Evolutionary conservation across 2,329 filamentous ascomycete genomes (phyloP).

Genomic region (Setomelanomma holmii): DNA sequence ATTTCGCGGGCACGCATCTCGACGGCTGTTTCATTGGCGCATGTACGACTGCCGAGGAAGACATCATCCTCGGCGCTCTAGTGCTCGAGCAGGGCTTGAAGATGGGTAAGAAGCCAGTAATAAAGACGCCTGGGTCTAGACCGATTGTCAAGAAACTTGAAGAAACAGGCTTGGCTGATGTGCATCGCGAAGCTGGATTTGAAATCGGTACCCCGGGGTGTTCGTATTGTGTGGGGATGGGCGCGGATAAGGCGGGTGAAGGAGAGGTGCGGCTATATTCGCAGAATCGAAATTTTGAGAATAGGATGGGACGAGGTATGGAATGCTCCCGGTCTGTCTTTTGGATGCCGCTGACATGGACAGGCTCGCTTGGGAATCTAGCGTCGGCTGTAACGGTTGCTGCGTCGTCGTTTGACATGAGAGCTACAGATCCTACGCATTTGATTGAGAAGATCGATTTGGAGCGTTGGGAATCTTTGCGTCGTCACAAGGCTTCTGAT

Average conservation of each 20-base stretch:
- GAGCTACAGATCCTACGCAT: constrained; percentile 48
- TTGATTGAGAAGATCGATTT: constrained; percentile 39
- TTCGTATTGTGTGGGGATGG: constrained; percentile 50
- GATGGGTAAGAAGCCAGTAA: constrained; percentile 38
- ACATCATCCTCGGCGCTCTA: constrained; percentile 53
- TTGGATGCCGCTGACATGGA: too few relatives aligned
- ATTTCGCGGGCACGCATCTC: constrained; percentile 40
- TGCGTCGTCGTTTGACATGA: constrained; percentile 55
- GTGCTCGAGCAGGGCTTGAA: constrained; percentile 51
- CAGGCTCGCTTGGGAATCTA: constrained; percentile 53
- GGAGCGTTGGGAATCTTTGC: constrained; percentile 1
- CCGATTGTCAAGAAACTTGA: constrained; percentile 50
- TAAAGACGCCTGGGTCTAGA: constrained; percentile 52
- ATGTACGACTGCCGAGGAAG: constrained; percentile 57
- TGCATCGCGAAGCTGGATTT: constrained; percentile 54
- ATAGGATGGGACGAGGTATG: constrained; percentile 53
- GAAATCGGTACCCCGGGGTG: constrained; percentile 53
- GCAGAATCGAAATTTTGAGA: constrained; percentile 57
- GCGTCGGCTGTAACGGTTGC: constrained; percentile 54
- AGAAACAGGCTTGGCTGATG: constrained; percentile 42
- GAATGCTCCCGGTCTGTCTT: too few relatives aligned
- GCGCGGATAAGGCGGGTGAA: constrained; percentile 18
- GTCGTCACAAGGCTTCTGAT: constrained; percentile 18
- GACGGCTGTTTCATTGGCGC: constrained; percentile 58
- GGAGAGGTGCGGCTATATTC: constrained; percentile 56